Conservation (phyloP, 352 stramenopile species). For the Pythium dissotocum region DNA sequence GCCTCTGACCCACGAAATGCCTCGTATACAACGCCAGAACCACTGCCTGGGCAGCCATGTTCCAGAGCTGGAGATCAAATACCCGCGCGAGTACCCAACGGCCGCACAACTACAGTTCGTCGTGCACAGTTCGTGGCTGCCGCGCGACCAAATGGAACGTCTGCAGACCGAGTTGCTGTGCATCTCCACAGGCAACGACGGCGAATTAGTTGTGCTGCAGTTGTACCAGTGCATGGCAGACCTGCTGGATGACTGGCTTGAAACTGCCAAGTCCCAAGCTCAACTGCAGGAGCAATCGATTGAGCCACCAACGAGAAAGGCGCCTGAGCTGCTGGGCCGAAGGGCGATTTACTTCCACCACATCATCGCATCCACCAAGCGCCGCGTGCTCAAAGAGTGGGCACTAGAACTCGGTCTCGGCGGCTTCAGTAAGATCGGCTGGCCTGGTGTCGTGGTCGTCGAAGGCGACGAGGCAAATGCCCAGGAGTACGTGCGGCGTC, state of each 20-base stretch:
- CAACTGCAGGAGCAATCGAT: neutral
- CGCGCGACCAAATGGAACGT: slow-evolving; percentile 37
- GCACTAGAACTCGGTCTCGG: slow-evolving; percentile 63
- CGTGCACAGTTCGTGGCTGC: slow-evolving; percentile 52
- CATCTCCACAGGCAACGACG: slow-evolving; percentile 31
- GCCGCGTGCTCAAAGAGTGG: slow-evolving; percentile 71
- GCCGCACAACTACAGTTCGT: slow-evolving; percentile 34
- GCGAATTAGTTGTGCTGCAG: slow-evolving; percentile 56
- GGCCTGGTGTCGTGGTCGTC: slow-evolving; percentile 76
- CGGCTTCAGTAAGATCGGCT: slow-evolving; percentile 82
- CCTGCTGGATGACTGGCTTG: slow-evolving; percentile 28
- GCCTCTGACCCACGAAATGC: neutral
- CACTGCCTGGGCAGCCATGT: slow-evolving; percentile 15
- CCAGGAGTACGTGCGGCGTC: slow-evolving; percentile 68
- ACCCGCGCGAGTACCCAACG: slow-evolving; percentile 43
- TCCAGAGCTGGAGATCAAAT: slow-evolving; percentile 51
- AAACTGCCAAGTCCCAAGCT: neutral
- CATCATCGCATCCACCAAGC: slow-evolving; percentile 76
- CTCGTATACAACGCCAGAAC: neutral
- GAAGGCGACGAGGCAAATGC: slow-evolving; percentile 55
- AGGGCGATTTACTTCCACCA: slow-evolving; percentile 86
- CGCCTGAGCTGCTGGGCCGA: slow-evolving; percentile 38
- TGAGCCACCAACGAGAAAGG: neutral
- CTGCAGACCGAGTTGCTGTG: slow-evolving; percentile 40
- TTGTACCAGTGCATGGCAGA: slow-evolving; percentile 69